These are phyloP conservation scores for Kandelia obovata DNA, from an alignment of 345 rosid genomes.

Conservation along the genomic window DNA sequence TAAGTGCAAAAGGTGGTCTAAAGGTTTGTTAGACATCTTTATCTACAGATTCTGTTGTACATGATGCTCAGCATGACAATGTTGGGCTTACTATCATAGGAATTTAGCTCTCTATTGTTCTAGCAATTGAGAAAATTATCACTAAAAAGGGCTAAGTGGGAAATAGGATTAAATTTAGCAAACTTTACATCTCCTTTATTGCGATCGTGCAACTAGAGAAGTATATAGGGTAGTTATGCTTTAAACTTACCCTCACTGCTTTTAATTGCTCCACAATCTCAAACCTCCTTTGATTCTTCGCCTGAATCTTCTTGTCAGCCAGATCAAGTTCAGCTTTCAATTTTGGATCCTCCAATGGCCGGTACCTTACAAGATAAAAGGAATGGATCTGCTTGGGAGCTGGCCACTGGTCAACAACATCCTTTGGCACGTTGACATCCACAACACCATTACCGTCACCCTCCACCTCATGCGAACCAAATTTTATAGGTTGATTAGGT, in stretches of 20 bases:
- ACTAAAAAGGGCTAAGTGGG: not conserved
- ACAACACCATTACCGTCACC: slow-evolving; percentile 43
- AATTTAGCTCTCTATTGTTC: not conserved
- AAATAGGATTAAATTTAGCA: not conserved
- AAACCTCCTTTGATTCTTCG: slow-evolving; percentile 40
- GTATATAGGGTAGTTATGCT: not conserved
- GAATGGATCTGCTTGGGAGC: slow-evolving; percentile 53
- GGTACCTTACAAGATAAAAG: slow-evolving; percentile 58
- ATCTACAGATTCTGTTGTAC: no score
- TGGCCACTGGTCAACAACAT: slow-evolving; percentile 86
- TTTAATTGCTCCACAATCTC: slow-evolving; percentile 42
- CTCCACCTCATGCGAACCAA: slow-evolving; percentile 58
- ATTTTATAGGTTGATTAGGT: slow-evolving; percentile 39
- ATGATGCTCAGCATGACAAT: no score
- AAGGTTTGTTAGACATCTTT: no score
- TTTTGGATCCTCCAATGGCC: slow-evolving; percentile 56
- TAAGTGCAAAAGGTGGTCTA: no score
- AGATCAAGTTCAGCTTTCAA: slow-evolving; percentile 57
- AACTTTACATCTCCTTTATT: not conserved
- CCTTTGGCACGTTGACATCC: slow-evolving; percentile 46
- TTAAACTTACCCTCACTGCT: slow-evolving; percentile 55
- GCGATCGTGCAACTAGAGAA: not conserved
- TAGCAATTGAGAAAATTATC: not conserved
- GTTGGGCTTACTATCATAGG: no score
- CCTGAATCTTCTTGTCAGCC: slow-evolving; percentile 57